Base-by-base conservation (phyloP, 2,329 filamentous ascomycete genomes). In the Colletotrichum trifolii region DNA sequence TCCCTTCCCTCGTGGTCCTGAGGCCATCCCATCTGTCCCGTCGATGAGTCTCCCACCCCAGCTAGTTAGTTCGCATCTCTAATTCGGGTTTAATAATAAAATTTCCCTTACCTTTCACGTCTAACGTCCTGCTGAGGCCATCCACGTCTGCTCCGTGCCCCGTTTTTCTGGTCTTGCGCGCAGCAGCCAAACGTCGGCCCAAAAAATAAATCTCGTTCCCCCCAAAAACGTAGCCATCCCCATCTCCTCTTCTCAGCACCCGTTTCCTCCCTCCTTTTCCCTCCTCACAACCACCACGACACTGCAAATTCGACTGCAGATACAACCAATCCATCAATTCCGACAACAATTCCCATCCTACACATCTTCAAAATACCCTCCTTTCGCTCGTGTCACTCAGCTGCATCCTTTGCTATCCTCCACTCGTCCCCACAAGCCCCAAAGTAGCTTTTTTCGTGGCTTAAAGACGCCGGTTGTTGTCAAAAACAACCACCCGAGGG, bases 181-280 rank as follows among this genome's bases (percentile, higher is more conserved):
- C 74, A 76, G 73, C 64, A 62, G 62, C 77, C 78, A 77, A 67
- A 67, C 49, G 62, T 60, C 65, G 61, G 61, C 65, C 61, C 78
- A 77, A 76, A 74, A 78, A 77, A 80, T 78, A 77, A 78, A 78
- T 76, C 71, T 76, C 77, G 75, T 76, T 76, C 70, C 71, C 75
- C 74, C 74, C 78, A 81, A 83, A 82, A 82, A 78, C 76, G 80
- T 80, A 83, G 79, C 79, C 80, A 83, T 85, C 82, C 80, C 82
- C 80, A 78, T 74, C 71, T 69, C 71, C 69, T 74, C 76, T 77
- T 69, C 71, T 71, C 67, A 71, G 66, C 71, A 64, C 68, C 69
- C 66, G 71, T 67, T 70, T 68, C 53, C 47, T 61, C 71, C 71
- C 66, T 67, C 68, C 66, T 66, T 73, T 72, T 71, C 68, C 68